Base-by-base conservation (phyloP, 352 stramenopile species). In the Phytophthora pisi region DNA sequence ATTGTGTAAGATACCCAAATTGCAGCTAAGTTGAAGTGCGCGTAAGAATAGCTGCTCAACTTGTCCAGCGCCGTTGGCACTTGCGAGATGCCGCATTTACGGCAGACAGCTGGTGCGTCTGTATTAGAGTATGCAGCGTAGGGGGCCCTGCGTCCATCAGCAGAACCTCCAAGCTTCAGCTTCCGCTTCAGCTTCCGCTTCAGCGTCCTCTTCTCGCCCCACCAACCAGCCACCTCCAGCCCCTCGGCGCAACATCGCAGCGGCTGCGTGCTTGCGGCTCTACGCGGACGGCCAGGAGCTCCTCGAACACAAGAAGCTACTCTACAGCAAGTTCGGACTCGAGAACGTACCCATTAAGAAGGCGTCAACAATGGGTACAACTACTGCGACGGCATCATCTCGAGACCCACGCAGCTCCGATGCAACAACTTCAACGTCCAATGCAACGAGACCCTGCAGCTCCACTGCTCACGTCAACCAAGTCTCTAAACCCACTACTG, bases 291-390 rank as follows among this genome's bases (percentile, higher is more conserved):
- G 72, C 16, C 75, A 80, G 47, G 75, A 83, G 43, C 56, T 82
- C n/a, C 68, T 79, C 26, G 68, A 81, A 28, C 78, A 91, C 68
- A 90, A 89, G 57, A 70, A 89, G 54, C 69, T 75, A 5, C 69
- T 93, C 2, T 89, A 81, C 43, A 74, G 74, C 43, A 74, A 86
- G 40, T 93, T 90, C 57, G 82, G 84, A 1, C 64, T 89, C 2
- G 56, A 72, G 4, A 66, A 66, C 36, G 56, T 36, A 13, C 51
- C 61, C 18, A 10, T 43, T 0, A 58, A 5, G 24, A 51, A 34
- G 56, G 2, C 31, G 4, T 16, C 34, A 5, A 51, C 31, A 50
- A 64, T 50, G 34, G 26, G 34, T 11, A 56, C 51, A 4, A 40
- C 40, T 16, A 34, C 42, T 23, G 16, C 20, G 5, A 52, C 50